phyloP scores from a whole-genome alignment of 1,284 basidiomycete genomes.

The Pseudozyma flocculosa region DNA sequence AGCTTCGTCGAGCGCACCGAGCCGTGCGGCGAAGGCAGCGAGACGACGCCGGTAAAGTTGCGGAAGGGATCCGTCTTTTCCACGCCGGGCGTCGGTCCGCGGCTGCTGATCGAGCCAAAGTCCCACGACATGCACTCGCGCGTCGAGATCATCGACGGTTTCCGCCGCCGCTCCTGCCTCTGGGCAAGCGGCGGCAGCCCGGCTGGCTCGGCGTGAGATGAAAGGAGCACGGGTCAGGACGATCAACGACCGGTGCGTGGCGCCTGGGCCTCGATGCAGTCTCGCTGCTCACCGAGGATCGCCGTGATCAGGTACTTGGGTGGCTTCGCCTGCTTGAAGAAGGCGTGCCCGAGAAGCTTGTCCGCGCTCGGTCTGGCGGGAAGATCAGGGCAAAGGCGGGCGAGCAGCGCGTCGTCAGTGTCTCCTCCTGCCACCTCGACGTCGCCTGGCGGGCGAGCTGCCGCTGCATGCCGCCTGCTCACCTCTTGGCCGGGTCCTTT shows the following conservation, averaged over 20 bases:
- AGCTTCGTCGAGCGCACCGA: constrained; percentile 32
- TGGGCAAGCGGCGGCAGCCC: constrained; percentile 44
- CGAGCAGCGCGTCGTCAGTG: no score
- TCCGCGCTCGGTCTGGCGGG: constrained; percentile 69
- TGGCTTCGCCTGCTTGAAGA: constrained; percentile 76
- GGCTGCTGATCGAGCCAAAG: constrained; percentile 34
- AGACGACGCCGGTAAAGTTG: constrained; percentile 39
- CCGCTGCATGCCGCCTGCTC: neutral
- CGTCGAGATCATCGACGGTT: constrained; percentile 36
- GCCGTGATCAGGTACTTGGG: constrained; percentile 72
- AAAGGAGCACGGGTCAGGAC: no score
- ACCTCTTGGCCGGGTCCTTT: constrained; percentile 77
- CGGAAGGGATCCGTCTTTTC: constrained; percentile 44
- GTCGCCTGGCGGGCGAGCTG: no score
- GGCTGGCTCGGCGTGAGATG: constrained; percentile 1
- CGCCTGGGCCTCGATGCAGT: no score
- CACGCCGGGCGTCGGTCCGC: constrained; percentile 13
- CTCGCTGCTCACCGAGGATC: constrained; percentile 65
- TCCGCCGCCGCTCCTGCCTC: constrained; percentile 38
- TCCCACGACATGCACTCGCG: constrained; percentile 44
- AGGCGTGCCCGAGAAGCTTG: constrained; percentile 74
- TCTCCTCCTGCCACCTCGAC: no score
- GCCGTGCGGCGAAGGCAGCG: constrained; percentile 29
- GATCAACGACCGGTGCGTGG: no score
- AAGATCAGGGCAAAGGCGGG: neutral